Base-by-base conservation (phyloP, 176 grass and related monocot species). In the Triticum turgidum region DNA sequence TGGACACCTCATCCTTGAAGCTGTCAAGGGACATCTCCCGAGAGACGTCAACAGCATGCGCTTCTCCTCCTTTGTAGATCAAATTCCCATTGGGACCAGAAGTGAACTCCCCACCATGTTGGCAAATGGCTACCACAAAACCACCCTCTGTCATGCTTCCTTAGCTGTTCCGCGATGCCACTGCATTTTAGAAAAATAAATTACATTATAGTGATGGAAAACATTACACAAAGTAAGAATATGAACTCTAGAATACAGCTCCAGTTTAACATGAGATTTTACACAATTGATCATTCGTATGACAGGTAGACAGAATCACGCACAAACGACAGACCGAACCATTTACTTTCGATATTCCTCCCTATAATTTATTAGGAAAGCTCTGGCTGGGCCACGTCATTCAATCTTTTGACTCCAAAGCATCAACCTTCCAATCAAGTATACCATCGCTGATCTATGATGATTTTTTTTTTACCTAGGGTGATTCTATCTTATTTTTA, bases 1-100 rank as follows among this genome's bases (percentile, higher is more conserved):
- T 89, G 78, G 80, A 89, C 21, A 98, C 80, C 83, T 98, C 96
- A 68, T 87, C 89, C 84, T 86, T 93, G 56, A 95, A 93, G 51
- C 89, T 89, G 47, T 98, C 91, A 15, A 94, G 87, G 29, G 86
- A 52, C 88, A 91, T 95, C 52, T 90, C 96, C 27, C 83, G 72
- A 5, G 80, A 87, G 64, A 98, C 88, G 52, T 98, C 93, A 78
- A 95, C 81, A 59, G 96, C 96, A 35, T 98, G 96, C 11, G 93
- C 96, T 84, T 98, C 96, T 44, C 96, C 96, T 67, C 96, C 96
- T 77, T 89, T 89, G 90, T 98, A 98, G 63, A 91, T 82, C 78
- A 98, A 85, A 75, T 91, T 89, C 32, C 96, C 93, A 76, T 95
- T 94, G 78, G 65, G 63, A 63, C 84, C 91, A 33, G 88, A 84